Percentiles rank a stretch among this genome's conserved stretches.
phyloP scores from a whole-genome alignment of 208 protist species.

The Tritrichomonas musculus region DNA sequence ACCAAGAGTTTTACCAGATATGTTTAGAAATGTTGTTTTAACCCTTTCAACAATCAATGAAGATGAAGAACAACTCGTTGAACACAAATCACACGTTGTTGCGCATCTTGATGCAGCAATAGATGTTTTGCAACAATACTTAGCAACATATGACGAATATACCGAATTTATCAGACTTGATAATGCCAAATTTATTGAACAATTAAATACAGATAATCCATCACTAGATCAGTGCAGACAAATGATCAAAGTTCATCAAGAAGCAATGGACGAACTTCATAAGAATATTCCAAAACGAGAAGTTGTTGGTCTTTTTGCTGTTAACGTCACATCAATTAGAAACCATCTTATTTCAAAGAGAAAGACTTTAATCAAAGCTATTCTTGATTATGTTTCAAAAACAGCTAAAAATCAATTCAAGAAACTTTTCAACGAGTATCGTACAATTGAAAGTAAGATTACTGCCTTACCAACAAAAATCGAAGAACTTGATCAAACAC shows the following conservation, averaged over 20 bases:
- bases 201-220: background rate
- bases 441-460: constrained; percentile 6
- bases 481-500: constrained; percentile 11
- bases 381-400: constrained; percentile 21
- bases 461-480: constrained; percentile 26
- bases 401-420: constrained; percentile 3
- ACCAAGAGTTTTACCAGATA: background rate
- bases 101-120: background rate
- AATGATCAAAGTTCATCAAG: background rate
- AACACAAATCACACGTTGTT: background rate
- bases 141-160: background rate
- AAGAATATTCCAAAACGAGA: background rate
- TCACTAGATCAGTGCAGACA: background rate
- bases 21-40: constrained; percentile 9
- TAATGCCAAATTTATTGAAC: background rate
- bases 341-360: background rate
- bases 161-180: background rate
- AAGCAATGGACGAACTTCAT: background rate
- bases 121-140: background rate
- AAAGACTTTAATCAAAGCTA: background rate
- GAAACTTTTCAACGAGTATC: background rate
- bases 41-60: constrained; percentile 27
- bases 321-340: constrained; percentile 7
- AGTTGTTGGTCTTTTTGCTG: background rate
- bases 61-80: constrained; percentile 9